These are phyloP conservation scores for Cytauxzoon felis DNA, from an alignment of 169 alveolate genomes.

Conservation along the genomic window DNA sequence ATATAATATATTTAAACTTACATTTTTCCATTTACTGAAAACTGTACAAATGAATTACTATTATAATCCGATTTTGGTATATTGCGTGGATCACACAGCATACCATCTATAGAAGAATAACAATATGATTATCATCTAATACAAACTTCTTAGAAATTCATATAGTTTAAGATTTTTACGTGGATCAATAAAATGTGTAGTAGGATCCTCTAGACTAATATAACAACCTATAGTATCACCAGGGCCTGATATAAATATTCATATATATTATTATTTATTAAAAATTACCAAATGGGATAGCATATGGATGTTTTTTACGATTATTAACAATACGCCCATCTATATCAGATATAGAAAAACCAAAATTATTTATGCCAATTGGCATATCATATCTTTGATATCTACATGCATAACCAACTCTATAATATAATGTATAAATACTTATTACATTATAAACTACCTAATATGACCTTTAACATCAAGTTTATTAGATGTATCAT, in stretches of 20 bases:
- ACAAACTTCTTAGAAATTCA: slow-evolving; percentile 70
- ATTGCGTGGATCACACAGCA: slow-evolving; percentile 76
- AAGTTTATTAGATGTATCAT: not conserved
- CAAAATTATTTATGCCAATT: slow-evolving; percentile 67
- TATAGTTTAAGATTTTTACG: slow-evolving; percentile 74
- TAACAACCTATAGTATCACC: slow-evolving; percentile 75
- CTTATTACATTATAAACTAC: slow-evolving; percentile 14
- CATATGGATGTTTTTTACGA: slow-evolving; percentile 21
- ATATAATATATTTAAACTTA: not conserved
- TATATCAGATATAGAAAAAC: slow-evolving; percentile 62
- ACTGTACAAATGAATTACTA: slow-evolving; percentile 71
- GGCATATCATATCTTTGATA: slow-evolving; percentile 79
- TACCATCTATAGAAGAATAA: slow-evolving; percentile 69
- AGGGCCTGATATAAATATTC: slow-evolving; percentile 3
- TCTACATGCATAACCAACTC: slow-evolving; percentile 86
- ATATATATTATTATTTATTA: too few species aligned
- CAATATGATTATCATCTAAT: not conserved
- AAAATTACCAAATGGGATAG: slow-evolving; percentile 24
- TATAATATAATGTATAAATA: slow-evolving; percentile 30
- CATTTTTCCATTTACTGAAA: slow-evolving; percentile 76
- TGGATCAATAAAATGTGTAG: slow-evolving; percentile 71
- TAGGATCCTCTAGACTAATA: slow-evolving; percentile 56
- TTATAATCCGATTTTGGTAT: slow-evolving; percentile 67
- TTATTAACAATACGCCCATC: slow-evolving; percentile 28
- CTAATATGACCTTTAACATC: slow-evolving; percentile 38